Percentiles rank a stretch among this genome's conserved stretches.
These are phyloP conservation scores for Pichia rugopelliculosa DNA, from an alignment of 805 yeast species.

Conservation along the genomic window DNA sequence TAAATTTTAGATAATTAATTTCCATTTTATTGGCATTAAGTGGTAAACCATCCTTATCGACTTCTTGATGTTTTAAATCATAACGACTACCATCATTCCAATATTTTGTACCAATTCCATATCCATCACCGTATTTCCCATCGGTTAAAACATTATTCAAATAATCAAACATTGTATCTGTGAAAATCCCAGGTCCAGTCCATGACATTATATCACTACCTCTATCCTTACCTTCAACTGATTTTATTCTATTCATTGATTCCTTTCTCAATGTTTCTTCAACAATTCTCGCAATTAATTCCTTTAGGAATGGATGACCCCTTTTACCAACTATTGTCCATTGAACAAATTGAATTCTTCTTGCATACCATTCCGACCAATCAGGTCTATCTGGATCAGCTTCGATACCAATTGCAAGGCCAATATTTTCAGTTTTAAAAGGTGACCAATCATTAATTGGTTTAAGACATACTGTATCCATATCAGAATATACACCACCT, in stretches of 20 bases:
- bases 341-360: slow-evolving; percentile 91
- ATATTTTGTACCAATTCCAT: slow-evolving; percentile 26
- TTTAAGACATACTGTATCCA: slow-evolving; percentile 75
- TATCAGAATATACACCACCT: slow-evolving; percentile 91
- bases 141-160: slow-evolving; percentile 50
- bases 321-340: slow-evolving; percentile 90
- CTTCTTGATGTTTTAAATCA: slow-evolving; percentile 17
- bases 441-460: slow-evolving; percentile 75
- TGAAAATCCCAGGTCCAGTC: slow-evolving; percentile 97
- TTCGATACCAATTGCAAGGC: slow-evolving; percentile 84
- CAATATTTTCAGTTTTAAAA: slow-evolving; percentile 31
- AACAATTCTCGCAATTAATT: slow-evolving; percentile 71
- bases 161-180: slow-evolving; percentile 77
- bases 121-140: slow-evolving; percentile 28
- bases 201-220: slow-evolving; percentile 84
- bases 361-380: slow-evolving; percentile 90
- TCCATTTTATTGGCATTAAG: slow-evolving; percentile 17
- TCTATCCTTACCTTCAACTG: slow-evolving; percentile 48
- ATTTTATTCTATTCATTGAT: slow-evolving; percentile 36
- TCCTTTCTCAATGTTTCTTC: slow-evolving; percentile 59
- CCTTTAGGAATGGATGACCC: slow-evolving; percentile 87
- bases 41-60: slow-evolving; percentile 20
- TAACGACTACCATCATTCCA: slow-evolving; percentile 21
- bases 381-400: slow-evolving; percentile 96
- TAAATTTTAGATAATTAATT: slow-evolving; percentile 59